A percentile compares a stretch with the other conserved stretches of the same genome.
These are phyloP conservation scores for Alternaria incomplexa DNA, from an alignment of 2,329 filamentous ascomycete genomes.

Conservation along the genomic window DNA sequence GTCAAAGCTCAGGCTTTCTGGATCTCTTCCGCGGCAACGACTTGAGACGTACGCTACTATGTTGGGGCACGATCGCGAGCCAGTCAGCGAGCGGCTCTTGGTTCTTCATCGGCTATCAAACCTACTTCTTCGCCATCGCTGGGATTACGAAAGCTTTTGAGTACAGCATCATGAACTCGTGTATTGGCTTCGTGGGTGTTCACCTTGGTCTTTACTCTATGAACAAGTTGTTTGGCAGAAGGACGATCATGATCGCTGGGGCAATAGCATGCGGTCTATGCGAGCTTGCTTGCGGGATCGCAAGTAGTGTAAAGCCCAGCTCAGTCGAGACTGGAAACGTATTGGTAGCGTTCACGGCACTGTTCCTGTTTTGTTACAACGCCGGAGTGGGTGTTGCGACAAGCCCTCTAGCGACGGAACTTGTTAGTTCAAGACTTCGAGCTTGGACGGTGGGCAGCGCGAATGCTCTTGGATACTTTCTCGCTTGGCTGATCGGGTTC, in stretches of 20 bases:
- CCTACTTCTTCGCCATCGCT: conserved; percentile 50
- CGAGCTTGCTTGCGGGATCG: conserved; percentile 55
- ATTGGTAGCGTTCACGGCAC: conserved; percentile 43
- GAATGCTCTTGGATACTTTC: conserved; percentile 44
- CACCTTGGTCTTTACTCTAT: conserved; percentile 59
- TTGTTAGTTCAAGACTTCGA: conserved; percentile 42
- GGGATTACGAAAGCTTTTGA: conserved; percentile 50
- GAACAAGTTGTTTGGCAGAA: conserved; percentile 55
- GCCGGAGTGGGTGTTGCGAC: conserved; percentile 41
- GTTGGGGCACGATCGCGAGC: conserved; percentile 56
- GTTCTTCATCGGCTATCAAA: conserved; percentile 60
- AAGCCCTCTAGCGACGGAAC: conserved; percentile 39
- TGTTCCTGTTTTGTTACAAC: conserved; percentile 48
- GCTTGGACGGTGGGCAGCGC: conserved; percentile 46
- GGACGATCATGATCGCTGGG: conserved; percentile 57
- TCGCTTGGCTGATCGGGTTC: conserved; percentile 46
- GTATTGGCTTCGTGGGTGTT: conserved; percentile 57
- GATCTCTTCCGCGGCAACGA: conserved; percentile 59
- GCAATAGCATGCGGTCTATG: conserved; percentile 53
- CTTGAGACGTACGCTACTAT: conserved; percentile 58
- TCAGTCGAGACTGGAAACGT: conserved; percentile 31
- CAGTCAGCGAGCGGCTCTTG: conserved; percentile 56
- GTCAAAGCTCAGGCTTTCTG: conserved; percentile 56
- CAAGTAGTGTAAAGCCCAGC: conserved; percentile 29
- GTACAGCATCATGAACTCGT: conserved; percentile 59